Percentiles rank a stretch among this genome's conserved stretches.
These are phyloP conservation scores for Hymenoscyphus occultus DNA, from an alignment of 2,329 filamentous ascomycete genomes.

Conservation along the genomic window DNA sequence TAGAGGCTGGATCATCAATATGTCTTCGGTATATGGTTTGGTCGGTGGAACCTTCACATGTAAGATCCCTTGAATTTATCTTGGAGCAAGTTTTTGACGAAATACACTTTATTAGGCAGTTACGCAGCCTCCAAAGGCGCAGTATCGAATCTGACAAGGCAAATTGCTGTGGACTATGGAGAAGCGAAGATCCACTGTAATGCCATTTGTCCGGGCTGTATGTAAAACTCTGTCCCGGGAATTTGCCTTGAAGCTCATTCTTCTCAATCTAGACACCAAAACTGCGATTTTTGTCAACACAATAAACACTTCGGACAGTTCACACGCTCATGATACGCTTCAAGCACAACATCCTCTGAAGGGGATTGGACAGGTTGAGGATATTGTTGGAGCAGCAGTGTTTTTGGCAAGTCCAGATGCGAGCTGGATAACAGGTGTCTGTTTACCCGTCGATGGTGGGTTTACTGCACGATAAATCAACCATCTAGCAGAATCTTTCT, in stretches of 20 bases:
- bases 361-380: constrained; percentile 11
- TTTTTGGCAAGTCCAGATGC: constrained; percentile 19
- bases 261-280: constrained; percentile 12
- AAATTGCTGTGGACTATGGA: constrained; percentile 50
- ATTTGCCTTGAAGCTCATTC: background rate
- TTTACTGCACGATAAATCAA: constrained; percentile 17
- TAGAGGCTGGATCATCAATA: constrained; percentile 50
- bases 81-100: background rate
- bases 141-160: constrained; percentile 47
- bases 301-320: background rate
- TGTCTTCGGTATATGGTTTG: constrained; percentile 44
- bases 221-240: background rate
- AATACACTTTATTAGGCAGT: constrained; percentile 28
- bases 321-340: constrained; percentile 10
- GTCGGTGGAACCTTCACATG: constrained; percentile 36
- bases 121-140: constrained; percentile 51
- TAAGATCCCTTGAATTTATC: constrained; percentile 19
- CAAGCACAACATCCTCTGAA: constrained; percentile 14
- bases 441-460: constrained; percentile 19
- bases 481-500: background rate
- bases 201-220: constrained; percentile 51
- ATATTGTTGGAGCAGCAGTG: constrained; percentile 17
- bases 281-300: constrained; percentile 19
- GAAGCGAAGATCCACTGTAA: constrained; percentile 49
- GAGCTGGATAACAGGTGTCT: constrained; percentile 20